These are phyloP conservation scores for Lachnellula willkommii DNA, from an alignment of 2,329 filamentous ascomycete genomes.

Conservation along the genomic window DNA sequence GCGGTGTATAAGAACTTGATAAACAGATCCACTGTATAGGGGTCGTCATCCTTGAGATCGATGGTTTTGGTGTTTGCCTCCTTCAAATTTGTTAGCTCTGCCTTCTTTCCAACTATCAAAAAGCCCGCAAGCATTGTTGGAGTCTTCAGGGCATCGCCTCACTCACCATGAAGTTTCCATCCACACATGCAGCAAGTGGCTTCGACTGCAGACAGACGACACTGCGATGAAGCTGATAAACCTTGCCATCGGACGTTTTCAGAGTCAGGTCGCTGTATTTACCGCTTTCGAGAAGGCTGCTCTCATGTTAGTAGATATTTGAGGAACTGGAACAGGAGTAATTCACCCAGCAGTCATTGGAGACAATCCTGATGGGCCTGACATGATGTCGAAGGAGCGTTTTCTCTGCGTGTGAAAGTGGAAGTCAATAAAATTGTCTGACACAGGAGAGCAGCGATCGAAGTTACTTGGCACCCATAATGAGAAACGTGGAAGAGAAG, in stretches of 20 bases:
- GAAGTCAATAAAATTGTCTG: not conserved
- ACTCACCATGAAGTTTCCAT: not conserved
- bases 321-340: not conserved
- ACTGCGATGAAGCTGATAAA: constrained; percentile 1
- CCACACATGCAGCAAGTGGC: not conserved
- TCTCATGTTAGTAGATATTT: not conserved
- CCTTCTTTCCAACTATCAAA: no score
- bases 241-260: not conserved
- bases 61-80: not conserved
- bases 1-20: not conserved
- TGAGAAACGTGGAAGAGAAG: not conserved
- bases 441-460: no score
- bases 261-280: not conserved
- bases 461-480: no score
- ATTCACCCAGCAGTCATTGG: not conserved
- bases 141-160: no score
- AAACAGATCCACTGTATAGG: not conserved
- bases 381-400: not conserved
- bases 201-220: constrained; percentile 6
- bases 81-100: not conserved
- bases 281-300: not conserved
- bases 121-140: no score
- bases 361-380: not conserved
- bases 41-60: not conserved
- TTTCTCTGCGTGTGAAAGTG: not conserved